These are phyloP conservation scores for Puccinia polysora DNA, from an alignment of 1,284 basidiomycete species.

Conservation along the genomic window DNA sequence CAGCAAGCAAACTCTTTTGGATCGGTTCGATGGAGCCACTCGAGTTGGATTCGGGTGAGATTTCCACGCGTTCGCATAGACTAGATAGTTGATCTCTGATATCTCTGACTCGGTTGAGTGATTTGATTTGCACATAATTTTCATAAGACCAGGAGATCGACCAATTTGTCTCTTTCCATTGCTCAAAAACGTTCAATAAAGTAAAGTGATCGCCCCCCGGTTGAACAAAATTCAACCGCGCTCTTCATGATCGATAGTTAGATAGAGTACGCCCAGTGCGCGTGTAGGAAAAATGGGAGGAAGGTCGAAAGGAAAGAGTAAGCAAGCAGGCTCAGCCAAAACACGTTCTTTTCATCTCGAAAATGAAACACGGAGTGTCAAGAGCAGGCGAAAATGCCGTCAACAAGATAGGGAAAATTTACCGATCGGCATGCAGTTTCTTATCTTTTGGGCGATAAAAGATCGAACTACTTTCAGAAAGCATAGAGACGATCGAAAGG, in stretches of 20 bases:
- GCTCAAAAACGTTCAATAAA: conserved; percentile 92
- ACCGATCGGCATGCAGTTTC: conserved; percentile 53
- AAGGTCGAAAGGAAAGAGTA: too few species aligned
- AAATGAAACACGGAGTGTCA: too few species aligned
- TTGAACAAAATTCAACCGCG: conserved; percentile 89
- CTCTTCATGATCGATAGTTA: conserved; percentile 64
- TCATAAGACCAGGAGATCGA: conserved; percentile 71
- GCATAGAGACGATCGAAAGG: conserved; percentile 94
- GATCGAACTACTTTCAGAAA: conserved; percentile 87
- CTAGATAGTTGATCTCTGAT: conserved; percentile 89
- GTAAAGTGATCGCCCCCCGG: conserved; percentile 98
- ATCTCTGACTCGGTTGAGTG: conserved; percentile 84
- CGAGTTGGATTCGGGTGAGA: conserved; percentile 70
- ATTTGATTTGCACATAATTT: conserved; percentile 97
- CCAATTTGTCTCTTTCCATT: conserved; percentile 96
- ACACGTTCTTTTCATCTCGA: too few species aligned
- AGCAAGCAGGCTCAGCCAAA: too few species aligned
- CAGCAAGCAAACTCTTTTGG: conserved; percentile 88
- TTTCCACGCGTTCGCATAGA: conserved; percentile 92
- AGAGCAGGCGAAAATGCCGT: conserved; percentile 2
- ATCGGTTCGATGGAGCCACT: conserved; percentile 66
- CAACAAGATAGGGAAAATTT: background rate
- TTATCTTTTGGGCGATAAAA: conserved; percentile 94
- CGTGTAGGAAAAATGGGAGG: too few species aligned
- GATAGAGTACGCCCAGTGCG: background rate